Evolutionary conservation across 2,329 filamentous ascomycete species (phyloP).

Genomic region (Fusarium phyllophilum): DNA sequence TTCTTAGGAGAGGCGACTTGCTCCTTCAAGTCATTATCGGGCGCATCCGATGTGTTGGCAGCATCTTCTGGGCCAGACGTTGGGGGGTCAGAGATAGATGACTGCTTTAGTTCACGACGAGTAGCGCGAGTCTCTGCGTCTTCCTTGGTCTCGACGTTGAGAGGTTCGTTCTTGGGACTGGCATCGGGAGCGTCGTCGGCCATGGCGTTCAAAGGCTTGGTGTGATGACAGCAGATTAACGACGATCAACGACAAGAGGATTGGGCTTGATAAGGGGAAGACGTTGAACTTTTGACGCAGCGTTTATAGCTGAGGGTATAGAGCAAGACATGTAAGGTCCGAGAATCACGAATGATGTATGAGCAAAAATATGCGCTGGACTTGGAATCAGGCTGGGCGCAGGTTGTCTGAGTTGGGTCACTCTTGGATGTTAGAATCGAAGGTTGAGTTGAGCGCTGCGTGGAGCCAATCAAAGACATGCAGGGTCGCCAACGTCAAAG

Average conservation of each 20-base stretch:
- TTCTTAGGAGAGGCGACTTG: constrained; percentile 71
- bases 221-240: constrained; percentile 27
- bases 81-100: constrained; percentile 65
- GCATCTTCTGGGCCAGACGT: constrained; percentile 43
- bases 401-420: constrained; percentile 35
- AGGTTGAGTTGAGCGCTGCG: constrained; percentile 36
- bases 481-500: constrained; percentile 36
- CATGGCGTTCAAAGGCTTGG: constrained; percentile 50
- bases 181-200: constrained; percentile 56
- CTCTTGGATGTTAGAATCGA: constrained; percentile 31
- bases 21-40: constrained; percentile 56
- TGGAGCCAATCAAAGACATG: constrained; percentile 42
- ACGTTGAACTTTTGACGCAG: neutral
- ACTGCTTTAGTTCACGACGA: constrained; percentile 72
- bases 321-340: neutral
- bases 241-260: neutral
- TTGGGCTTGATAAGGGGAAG: neutral
- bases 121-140: constrained; percentile 72
- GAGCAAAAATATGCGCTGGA: constrained; percentile 13
- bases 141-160: constrained; percentile 57
- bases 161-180: constrained; percentile 52
- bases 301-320: neutral
- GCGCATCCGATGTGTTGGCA: constrained; percentile 47
- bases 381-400: constrained; percentile 29
- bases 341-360: neutral